A percentile compares a stretch with the other conserved stretches of the same genome.
Conservation (phyloP, 1,139 yeast genomes). For the Yamadazyma siamensis region DNA sequence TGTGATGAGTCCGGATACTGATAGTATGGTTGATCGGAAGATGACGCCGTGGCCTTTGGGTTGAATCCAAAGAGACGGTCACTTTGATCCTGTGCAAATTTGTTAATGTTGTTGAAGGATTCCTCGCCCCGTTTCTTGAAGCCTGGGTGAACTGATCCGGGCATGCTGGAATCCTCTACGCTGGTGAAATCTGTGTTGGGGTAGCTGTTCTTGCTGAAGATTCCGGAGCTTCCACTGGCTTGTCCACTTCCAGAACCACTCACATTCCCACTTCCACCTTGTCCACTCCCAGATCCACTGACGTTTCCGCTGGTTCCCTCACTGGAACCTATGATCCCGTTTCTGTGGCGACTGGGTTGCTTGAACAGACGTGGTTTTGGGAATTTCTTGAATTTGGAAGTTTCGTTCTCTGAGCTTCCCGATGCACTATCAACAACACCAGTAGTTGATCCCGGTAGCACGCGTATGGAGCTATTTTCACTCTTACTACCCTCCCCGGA, state of each 20-base stretch:
- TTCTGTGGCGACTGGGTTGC: not conserved
- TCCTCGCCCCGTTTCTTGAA: conserved; percentile 1
- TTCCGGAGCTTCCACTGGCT: conserved; percentile 3
- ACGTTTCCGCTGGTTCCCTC: no score
- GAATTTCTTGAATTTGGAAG: not conserved
- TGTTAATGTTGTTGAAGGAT: conserved; percentile 9
- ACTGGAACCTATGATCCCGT: no score
- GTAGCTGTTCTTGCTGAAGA: conserved; percentile 4
- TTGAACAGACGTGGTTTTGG: not conserved
- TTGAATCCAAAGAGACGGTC: conserved; percentile 15
- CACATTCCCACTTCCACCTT: conserved; percentile 1
- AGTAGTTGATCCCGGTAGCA: conserved; percentile 1
- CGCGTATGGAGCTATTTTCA: conserved; percentile 2
- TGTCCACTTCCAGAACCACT: conserved; percentile 1
- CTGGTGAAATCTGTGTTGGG: conserved; percentile 8
- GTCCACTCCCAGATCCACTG: conserved; percentile 1
- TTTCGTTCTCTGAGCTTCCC: no score
- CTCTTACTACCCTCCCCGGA: conserved; percentile 3
- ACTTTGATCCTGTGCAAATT: conserved; percentile 18
- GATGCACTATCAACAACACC: conserved; percentile 1
- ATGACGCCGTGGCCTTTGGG: conserved; percentile 2
- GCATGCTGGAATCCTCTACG: conserved; percentile 4
- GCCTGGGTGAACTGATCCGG: not conserved
- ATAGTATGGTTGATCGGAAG: conserved; percentile 16
- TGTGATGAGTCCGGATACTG: conserved; percentile 24